These are phyloP conservation scores for Gleditsia sinensis DNA, from an alignment of 306 rosid species.

Conservation along the genomic window DNA sequence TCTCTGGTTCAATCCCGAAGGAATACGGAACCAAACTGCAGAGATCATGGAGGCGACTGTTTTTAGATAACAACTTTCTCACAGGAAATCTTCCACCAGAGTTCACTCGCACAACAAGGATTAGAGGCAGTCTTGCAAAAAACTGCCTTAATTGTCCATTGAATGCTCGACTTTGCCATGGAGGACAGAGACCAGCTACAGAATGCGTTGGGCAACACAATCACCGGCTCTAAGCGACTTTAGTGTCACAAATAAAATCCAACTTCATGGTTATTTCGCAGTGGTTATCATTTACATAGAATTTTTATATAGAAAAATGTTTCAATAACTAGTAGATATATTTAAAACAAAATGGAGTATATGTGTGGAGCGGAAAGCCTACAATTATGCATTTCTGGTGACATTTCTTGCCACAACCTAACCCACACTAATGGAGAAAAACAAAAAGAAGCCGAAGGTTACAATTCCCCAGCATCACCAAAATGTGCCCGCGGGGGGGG, in stretches of 20 bases:
- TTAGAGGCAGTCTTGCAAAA: slow-evolving; percentile 44
- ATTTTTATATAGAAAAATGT: background rate
- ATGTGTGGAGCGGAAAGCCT: background rate
- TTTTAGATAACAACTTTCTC: slow-evolving; percentile 49
- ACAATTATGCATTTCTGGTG: background rate
- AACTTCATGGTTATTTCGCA: background rate
- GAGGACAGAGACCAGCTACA: slow-evolving; percentile 43
- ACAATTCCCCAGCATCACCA: background rate
- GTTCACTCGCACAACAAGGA: slow-evolving; percentile 18
- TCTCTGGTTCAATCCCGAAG: slow-evolving; percentile 39
- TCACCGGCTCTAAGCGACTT: background rate
- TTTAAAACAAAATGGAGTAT: background rate
- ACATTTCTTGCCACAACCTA: background rate
- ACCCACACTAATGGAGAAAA: background rate
- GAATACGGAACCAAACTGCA: slow-evolving; percentile 42
- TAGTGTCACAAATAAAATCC: background rate
- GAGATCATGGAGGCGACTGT: slow-evolving; percentile 38
- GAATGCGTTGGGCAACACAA: slow-evolving; percentile 38
- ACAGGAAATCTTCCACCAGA: slow-evolving; percentile 42
- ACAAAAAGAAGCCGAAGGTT: background rate
- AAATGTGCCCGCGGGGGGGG: background rate
- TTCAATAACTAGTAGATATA: background rate
- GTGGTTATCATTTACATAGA: background rate
- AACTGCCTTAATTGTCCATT: slow-evolving; percentile 55
- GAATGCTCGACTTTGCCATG: slow-evolving; percentile 29